Conservation (phyloP, 148 eudicot species). For the Fallopia convolvulus region DNA sequence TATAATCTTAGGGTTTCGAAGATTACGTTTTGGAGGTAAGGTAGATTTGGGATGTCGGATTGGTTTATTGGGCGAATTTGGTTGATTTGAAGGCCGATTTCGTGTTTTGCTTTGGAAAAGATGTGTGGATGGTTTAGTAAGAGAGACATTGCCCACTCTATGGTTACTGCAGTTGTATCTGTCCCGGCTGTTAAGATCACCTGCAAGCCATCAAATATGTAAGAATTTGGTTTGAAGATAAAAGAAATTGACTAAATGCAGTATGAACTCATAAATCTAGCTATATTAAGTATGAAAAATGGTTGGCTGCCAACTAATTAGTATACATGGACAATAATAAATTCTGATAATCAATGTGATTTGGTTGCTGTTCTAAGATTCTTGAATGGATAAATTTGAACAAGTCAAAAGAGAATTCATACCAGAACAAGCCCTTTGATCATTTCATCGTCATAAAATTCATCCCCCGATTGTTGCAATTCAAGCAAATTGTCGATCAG, state of each 20-base stretch:
- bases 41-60: constrained; percentile 13
- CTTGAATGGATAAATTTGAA: neutral
- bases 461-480: constrained; percentile 15
- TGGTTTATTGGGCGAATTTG: constrained; percentile 3
- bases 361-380: no score
- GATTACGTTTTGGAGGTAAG: constrained; percentile 14
- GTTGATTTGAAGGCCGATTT: constrained; percentile 12
- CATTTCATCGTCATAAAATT: constrained; percentile 14
- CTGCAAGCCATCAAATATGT: neutral
- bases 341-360: no score
- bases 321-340: no score
- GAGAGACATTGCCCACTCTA: constrained; percentile 24
- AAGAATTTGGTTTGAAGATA: neutral
- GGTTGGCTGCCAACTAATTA: no score
- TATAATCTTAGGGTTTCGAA: constrained; percentile 16
- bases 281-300: no score
- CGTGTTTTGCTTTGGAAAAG: neutral
- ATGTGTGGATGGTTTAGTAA: constrained; percentile 16
- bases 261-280: no score
- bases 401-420: neutral
- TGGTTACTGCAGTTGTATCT: constrained; percentile 10
- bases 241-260: neutral
- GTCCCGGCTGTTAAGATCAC: constrained; percentile 15
- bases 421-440: constrained; percentile 19
- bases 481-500: constrained; percentile 18